A percentile compares a stretch with the other conserved stretches of the same genome.
Conservation (phyloP, 768 basidiomycete species). For the Chalciporus piperatus region DNA sequence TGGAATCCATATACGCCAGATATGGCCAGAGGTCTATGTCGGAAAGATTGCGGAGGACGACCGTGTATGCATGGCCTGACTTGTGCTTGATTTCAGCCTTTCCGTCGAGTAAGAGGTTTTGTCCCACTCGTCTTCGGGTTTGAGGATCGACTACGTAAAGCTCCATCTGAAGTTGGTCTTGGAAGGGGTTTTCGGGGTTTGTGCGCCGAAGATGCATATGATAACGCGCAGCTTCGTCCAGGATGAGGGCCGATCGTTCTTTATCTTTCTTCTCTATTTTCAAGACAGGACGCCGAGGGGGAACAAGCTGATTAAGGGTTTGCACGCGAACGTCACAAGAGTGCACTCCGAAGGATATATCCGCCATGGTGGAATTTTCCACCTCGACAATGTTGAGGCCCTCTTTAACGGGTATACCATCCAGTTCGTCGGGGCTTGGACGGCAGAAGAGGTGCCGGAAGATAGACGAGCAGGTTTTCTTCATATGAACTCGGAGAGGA, state of each 20-base stretch:
- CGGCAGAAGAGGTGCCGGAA: conserved; percentile 43
- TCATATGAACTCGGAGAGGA: conserved; percentile 54
- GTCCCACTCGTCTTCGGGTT: conserved; percentile 41
- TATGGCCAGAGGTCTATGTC: conserved; percentile 60
- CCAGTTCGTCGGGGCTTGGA: conserved; percentile 29
- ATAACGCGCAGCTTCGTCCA: conserved; percentile 59
- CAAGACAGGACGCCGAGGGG: conserved; percentile 35
- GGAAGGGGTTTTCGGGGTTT: conserved; percentile 47
- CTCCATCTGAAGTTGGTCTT: conserved; percentile 49
- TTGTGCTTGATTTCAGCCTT: conserved; percentile 47
- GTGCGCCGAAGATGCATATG: conserved; percentile 54
- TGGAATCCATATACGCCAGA: conserved; percentile 59
- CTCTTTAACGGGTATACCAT: conserved; percentile 33
- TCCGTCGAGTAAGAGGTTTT: conserved; percentile 47
- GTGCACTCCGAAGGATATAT: conserved; percentile 49
- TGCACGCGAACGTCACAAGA: conserved; percentile 41
- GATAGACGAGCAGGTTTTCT: conserved; percentile 46
- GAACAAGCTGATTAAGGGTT: conserved; percentile 42
- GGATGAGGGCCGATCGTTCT: conserved; percentile 37
- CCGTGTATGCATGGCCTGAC: conserved; percentile 41
- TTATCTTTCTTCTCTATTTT: conserved; percentile 37
- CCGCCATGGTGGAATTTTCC: conserved; percentile 41
- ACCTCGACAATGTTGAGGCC: conserved; percentile 49
- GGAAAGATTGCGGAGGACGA: conserved; percentile 50
- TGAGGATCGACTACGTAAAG: conserved; percentile 48